Base-by-base conservation (phyloP, 164 flowering plant genomes). In the Kalanchoe fedtschenkoi region DNA sequence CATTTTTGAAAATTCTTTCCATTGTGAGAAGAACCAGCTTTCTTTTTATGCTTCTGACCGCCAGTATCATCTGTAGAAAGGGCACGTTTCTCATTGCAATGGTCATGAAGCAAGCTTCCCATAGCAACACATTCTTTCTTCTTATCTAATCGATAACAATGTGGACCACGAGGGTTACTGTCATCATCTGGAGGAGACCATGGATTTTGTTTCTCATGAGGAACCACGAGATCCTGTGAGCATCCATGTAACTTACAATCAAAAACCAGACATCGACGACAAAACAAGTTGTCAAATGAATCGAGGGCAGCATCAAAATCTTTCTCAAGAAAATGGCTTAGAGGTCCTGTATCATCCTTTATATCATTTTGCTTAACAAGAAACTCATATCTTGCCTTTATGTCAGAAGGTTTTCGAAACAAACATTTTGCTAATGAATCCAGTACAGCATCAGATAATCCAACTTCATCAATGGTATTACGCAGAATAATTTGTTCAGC, bases 171-270 rank as follows among this genome's bases (percentile, higher is more conserved):
- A 38, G 89, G 83, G 46, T 51, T 65, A 68, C 78, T 86, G 65
- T 79, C 93, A 26, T 70, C 86, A 67, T 82, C 85, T 6, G 73
- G 61, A 68, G 65, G 67, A 72, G 42, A 72, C 95, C 89, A 81
- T 57, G 83, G 83, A 62, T 65, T 69, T 78, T 69, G 96, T 68
- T 88, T 93, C 70, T 93, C 99, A 68, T 76, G 79, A 63, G 96
- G 96, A 71, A 82, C 86, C 53, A 89, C 77, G 66, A 95, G 91
- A 78, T 95, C 99, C 75, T 91, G 96, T 11, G 99, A 95, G 68
- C 99, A 91, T 61, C 99, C 99, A 81, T 95, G 99, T 62, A 95
- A 74, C 79, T 85, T 81, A 76, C 99, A 95, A 70, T 95, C 99
- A 76, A 95, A 95, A 5, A 91, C 97, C 55, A 88, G 82, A 70